Conservation (phyloP, 2,329 filamentous ascomycete species). For the Aspergillus tanneri region DNA sequence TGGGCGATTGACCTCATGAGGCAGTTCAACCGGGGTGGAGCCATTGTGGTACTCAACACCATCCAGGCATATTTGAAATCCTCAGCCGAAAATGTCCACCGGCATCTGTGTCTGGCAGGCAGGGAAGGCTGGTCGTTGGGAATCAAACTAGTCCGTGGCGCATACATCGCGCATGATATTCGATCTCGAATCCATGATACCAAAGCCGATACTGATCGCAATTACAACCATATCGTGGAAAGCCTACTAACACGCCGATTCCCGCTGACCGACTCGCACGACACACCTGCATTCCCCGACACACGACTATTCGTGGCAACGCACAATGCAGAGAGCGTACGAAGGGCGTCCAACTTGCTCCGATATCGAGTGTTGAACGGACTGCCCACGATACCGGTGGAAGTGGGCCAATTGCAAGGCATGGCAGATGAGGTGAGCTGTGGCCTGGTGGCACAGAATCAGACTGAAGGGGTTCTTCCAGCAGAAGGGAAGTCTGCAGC, state of each 20-base stretch:
- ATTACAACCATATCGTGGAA: constrained; percentile 53
- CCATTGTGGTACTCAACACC: constrained; percentile 43
- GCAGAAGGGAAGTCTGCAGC: constrained; percentile 6
- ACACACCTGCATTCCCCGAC: constrained; percentile 18
- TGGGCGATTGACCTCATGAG: constrained; percentile 51
- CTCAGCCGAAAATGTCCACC: constrained; percentile 37
- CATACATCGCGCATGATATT: constrained; percentile 46
- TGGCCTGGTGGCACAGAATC: constrained; percentile 39
- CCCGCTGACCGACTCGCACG: constrained; percentile 24
- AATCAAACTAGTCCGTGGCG: constrained; percentile 49
- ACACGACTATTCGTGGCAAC: constrained; percentile 53
- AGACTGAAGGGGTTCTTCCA: constrained; percentile 15
- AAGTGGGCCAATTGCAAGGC: constrained; percentile 76
- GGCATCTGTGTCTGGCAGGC: constrained; percentile 40
- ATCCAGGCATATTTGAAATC: constrained; percentile 50
- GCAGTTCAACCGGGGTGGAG: constrained; percentile 39
- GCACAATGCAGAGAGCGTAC: constrained; percentile 53
- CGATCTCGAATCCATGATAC: constrained; percentile 38
- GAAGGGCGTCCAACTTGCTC: constrained; percentile 42
- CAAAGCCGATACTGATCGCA: constrained; percentile 39
- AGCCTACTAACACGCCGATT: constrained; percentile 47
- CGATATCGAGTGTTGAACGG: constrained; percentile 42
- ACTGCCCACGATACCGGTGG: constrained; percentile 39
- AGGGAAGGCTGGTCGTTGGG: constrained; percentile 44
- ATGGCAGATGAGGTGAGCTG: constrained; percentile 86